Conservation (phyloP, 352 stramenopile genomes). For the Globisporangium alternatum region DNA sequence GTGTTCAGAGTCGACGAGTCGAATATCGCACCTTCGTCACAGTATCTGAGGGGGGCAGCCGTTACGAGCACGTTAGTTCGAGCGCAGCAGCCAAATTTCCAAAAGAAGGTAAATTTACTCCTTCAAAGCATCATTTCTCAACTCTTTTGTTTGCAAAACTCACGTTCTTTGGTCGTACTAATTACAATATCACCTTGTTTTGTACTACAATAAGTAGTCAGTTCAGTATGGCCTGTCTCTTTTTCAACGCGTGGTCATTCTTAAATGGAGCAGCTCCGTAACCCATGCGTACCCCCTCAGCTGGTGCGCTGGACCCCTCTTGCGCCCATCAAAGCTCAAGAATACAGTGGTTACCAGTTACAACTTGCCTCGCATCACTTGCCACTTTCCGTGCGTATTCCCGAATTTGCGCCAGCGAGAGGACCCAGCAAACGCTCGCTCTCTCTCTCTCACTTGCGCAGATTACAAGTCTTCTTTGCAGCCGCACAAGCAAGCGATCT, state of each 20-base stretch:
- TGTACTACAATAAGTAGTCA: neutral
- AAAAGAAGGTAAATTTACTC: neutral
- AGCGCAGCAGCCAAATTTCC: neutral
- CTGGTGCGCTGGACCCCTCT: neutral
- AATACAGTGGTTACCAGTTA: neutral
- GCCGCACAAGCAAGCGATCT: neutral
- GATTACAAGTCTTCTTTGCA: too few species aligned
- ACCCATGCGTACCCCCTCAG: neutral
- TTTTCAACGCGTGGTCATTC: neutral
- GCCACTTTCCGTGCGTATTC: too few species aligned
- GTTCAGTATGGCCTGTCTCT: neutral
- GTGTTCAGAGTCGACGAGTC: too few species aligned
- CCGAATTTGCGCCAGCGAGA: too few species aligned
- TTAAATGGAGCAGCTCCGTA: neutral
- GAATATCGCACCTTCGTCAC: too few species aligned
- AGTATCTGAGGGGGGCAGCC: too few species aligned
- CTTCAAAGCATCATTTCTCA: neutral
- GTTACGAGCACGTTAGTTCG: too few species aligned
- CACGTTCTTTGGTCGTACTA: neutral
- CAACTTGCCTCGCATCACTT: neutral
- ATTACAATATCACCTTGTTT: neutral
- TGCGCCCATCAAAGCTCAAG: neutral
- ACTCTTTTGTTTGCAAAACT: neutral
- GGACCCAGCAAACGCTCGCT: too few species aligned
- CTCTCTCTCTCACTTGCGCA: too few species aligned